phyloP scores from a whole-genome alignment of 2,329 filamentous ascomycete species.

The Helicocarpus griseus region DNA sequence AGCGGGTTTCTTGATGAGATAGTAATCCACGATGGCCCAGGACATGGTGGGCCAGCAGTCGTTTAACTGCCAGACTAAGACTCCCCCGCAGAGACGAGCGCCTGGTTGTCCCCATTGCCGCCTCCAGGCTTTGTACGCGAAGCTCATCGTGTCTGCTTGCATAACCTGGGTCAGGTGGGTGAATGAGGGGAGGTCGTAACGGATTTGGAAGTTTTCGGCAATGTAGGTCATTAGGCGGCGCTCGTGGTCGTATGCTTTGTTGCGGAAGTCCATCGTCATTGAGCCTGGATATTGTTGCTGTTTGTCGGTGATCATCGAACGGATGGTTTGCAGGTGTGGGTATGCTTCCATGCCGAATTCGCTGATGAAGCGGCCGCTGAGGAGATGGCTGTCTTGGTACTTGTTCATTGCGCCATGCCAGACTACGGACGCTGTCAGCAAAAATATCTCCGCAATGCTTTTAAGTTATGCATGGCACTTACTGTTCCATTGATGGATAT shows the following conservation, averaged over 20 bases:
- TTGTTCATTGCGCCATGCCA: slow-evolving; percentile 88
- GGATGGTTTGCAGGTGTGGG: slow-evolving; percentile 72
- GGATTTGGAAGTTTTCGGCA: slow-evolving; percentile 66
- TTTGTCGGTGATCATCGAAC: slow-evolving; percentile 61
- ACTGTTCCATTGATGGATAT: slow-evolving; percentile 91
- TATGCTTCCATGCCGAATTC: slow-evolving; percentile 95
- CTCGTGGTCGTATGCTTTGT: slow-evolving; percentile 86
- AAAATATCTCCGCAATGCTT: slow-evolving; percentile 6
- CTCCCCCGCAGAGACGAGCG: slow-evolving; percentile 23
- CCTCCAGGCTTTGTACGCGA: slow-evolving; percentile 45
- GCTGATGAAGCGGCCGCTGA: slow-evolving; percentile 82
- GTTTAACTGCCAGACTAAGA: slow-evolving; percentile 40
- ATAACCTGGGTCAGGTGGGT: slow-evolving; percentile 2
- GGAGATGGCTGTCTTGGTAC: slow-evolving; percentile 79
- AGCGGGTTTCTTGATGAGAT: slow-evolving; percentile 41
- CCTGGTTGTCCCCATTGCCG: slow-evolving; percentile 34
- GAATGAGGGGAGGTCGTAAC: not conserved
- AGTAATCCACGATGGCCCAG: slow-evolving; percentile 57
- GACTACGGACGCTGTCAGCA: slow-evolving; percentile 33
- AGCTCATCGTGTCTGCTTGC: slow-evolving; percentile 45
- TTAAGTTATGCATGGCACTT: slow-evolving; percentile 11
- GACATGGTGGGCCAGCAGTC: slow-evolving; percentile 60
- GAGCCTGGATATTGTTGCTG: slow-evolving; percentile 74
- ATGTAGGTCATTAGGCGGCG: slow-evolving; percentile 77
- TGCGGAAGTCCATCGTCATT: slow-evolving; percentile 84